Evolutionary conservation across 1,284 basidiomycete species (phyloP), one percentile per base, ranked within the genome.

Genomic region (Clitocybe nebularis): DNA sequence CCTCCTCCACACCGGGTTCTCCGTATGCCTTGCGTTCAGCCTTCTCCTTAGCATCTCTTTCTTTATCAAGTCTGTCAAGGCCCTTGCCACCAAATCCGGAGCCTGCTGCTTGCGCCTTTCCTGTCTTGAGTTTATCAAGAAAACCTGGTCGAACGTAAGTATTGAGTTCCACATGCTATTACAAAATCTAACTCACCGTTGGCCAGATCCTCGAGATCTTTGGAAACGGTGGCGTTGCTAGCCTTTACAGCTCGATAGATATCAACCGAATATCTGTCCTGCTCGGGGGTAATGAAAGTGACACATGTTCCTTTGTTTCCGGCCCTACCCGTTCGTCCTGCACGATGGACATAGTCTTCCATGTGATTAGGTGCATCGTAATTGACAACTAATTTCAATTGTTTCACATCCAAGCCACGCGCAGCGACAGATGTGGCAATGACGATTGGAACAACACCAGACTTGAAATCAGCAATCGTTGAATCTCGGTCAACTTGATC

Each of bases 261-360:
- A 65, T 99, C 97, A 24, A 97, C 90, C 5, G 96, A 94, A 63
- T 96, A 98, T 53, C 93, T 77, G 52, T 99, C 96, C 65, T 99
- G 96, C 58, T 99, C 93, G 1, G 92, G 89, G 4, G 95, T 96
- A 56, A 99, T 91, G 62, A 99, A 99, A 1, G 96, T 98, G 46
- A 99, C 86, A 58, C 95, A 98, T 17, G 93, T 96, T 29, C 96
- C 96, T 62, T 91, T 96, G 66, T 99, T 97, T 5, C 96, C 96
- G 5, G 96, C 96, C 50, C 96, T 82, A 11, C 96, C 96, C 0
- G 97, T 99, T 47, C 96, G 83, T 23, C 96, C 96, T 11, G 96
- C 96, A 44, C 96, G 92, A 64, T 99, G 96, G 9, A 99, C 95
- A 58, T 99, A 99, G 63, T 99, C 97, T 60, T 99, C 96, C 93